Base-by-base conservation (phyloP, 352 stramenopile genomes). In the Phytophthora hibernalis region DNA sequence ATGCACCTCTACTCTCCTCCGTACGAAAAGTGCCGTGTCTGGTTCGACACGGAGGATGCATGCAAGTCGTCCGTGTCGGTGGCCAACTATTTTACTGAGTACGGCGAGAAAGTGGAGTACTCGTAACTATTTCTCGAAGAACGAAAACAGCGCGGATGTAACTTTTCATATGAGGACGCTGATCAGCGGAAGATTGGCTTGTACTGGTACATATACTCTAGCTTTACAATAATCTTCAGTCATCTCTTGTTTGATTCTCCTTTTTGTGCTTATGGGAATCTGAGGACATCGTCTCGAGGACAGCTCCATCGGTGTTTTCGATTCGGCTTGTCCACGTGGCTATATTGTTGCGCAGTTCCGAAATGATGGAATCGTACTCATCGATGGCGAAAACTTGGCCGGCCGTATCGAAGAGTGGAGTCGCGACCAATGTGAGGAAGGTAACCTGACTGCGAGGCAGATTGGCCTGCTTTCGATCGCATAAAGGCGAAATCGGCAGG, bases 1-100 rank as follows among this genome's bases (percentile, higher is more conserved):
- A 80, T 98, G 69, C 95, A 98, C 66, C 65, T 98, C 1, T 98
- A 98, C 66, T 82, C 85, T 31, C 95, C 95, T 57, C 95, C 95
- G 38, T 98, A 98, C 73, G 72, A 95, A 20, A 89, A 92, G 65
- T 98, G 95, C 71, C 85, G 86, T 51, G 76, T 97, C 61, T 98
- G 90, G 90, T 74, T 94, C 52, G 83, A 96, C 61, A 77, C 82
- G 16, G 65, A 69, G 3, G 55, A 92, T 45, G 80, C 83, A 30
- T 65, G 66, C 56, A 87, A 91, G 57, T 78, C 68, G 11, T 91
- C 80, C 13, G 79, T 92, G 48, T 86, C 85, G 4, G 79, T 90
- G 45, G 80, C 89, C 50, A 93, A 81, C 62, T 95, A 92, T 74
- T 93, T 89, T 75, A 91, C 82, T 1, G 87, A 96, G 67, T 95